phyloP scores from a whole-genome alignment of 805 yeast genomes.

The Ogataea populi-albae region DNA sequence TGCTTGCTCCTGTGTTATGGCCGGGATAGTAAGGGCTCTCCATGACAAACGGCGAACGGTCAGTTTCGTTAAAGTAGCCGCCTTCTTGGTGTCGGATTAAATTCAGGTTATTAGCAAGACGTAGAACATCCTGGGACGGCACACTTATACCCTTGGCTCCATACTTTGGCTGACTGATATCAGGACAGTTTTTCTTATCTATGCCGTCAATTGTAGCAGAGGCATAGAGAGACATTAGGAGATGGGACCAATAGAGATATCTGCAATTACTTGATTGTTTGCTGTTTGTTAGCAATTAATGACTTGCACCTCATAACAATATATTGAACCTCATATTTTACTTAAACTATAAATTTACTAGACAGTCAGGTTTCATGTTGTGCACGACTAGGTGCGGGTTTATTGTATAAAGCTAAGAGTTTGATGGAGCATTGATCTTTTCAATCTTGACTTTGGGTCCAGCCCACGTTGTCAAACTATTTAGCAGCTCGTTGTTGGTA shows the following conservation, averaged over 20 bases:
- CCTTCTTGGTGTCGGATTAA: slow-evolving; percentile 51
- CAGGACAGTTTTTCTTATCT: slow-evolving; percentile 10
- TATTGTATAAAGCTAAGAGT: slow-evolving; percentile 34
- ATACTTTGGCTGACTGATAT: slow-evolving; percentile 25
- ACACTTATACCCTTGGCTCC: slow-evolving; percentile 8
- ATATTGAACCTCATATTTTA: too few species aligned
- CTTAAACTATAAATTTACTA: too few species aligned
- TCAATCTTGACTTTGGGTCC: slow-evolving; percentile 46
- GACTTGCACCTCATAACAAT: too few species aligned
- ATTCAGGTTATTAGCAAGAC: slow-evolving; percentile 35
- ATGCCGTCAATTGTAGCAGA: slow-evolving; percentile 28
- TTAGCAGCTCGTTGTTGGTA: slow-evolving; percentile 50
- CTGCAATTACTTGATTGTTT: too few species aligned
- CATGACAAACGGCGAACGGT: slow-evolving; percentile 45
- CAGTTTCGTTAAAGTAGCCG: slow-evolving; percentile 57
- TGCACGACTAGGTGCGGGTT: too few species aligned
- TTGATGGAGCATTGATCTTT: slow-evolving; percentile 57
- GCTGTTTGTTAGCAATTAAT: too few species aligned
- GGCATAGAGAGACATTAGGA: slow-evolving; percentile 3
- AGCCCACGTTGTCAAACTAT: slow-evolving; percentile 61
- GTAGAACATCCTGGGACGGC: slow-evolving; percentile 23
- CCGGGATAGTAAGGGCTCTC: slow-evolving; percentile 37
- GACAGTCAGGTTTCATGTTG: too few species aligned
- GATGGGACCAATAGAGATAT: too few species aligned
- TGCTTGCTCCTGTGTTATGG: slow-evolving; percentile 20